phyloP scores from a whole-genome alignment of 179 eudicot species.

The Pouteria campechiana region DNA sequence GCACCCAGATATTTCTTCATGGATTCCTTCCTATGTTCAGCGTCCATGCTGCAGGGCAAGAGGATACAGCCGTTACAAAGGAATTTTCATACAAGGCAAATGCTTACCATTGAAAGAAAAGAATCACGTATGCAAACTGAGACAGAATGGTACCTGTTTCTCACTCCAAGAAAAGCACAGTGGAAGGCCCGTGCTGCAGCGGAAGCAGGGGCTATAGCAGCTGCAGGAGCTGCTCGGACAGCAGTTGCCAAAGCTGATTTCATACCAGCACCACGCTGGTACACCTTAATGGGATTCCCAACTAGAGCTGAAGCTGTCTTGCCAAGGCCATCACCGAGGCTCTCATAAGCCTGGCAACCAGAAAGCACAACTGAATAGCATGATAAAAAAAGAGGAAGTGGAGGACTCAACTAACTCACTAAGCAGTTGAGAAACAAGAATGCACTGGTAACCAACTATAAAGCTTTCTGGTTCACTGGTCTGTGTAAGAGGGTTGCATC shows the following conservation, averaged over 20 bases:
- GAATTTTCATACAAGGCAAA: too few species aligned
- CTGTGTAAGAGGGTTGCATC: too few species aligned
- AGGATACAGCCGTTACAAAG: too few species aligned
- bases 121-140: too few species aligned
- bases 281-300: constrained; percentile 59
- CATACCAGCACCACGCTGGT: constrained; percentile 72
- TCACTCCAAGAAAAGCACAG: constrained; percentile 83
- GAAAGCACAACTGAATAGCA: too few species aligned
- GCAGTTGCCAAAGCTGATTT: constrained; percentile 80
- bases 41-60: constrained; percentile 87
- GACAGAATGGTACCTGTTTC: too few species aligned
- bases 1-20: constrained; percentile 65
- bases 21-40: constrained; percentile 68
- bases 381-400: too few species aligned
- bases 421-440: too few species aligned
- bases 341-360: constrained; percentile 89
- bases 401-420: too few species aligned
- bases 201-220: constrained; percentile 87
- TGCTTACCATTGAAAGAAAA: too few species aligned
- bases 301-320: constrained; percentile 75
- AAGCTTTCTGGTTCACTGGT: too few species aligned
- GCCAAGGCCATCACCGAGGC: constrained; percentile 73
- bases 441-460: too few species aligned
- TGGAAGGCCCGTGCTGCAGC: constrained; percentile 88
- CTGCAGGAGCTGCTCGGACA: constrained; percentile 82